Conservation (phyloP, 2,329 filamentous ascomycete genomes). For the Cadophora sp. region DNA sequence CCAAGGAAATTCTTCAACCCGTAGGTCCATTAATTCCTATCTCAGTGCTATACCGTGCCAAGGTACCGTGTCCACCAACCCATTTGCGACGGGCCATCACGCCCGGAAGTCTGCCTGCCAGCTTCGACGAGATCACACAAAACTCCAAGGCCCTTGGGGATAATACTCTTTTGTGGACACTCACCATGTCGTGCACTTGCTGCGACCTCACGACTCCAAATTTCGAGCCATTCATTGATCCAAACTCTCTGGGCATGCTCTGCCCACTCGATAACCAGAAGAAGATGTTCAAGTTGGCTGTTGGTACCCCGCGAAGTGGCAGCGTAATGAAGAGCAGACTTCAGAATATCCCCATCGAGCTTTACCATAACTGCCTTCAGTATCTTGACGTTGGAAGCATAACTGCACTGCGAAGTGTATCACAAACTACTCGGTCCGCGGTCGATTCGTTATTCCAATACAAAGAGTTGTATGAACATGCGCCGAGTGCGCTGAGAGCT, state of each 20-base stretch:
- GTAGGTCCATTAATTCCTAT: not conserved
- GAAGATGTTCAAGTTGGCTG: not conserved
- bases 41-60: not conserved
- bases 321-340: not conserved
- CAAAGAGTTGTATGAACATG: constrained; percentile 4
- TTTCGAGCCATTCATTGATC: constrained; percentile 3
- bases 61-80: not conserved
- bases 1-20: not conserved
- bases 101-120: not conserved
- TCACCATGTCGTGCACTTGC: not conserved
- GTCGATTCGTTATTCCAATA: not conserved
- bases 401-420: not conserved
- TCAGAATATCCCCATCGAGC: not conserved
- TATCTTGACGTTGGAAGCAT: constrained; percentile 1
- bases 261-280: constrained; percentile 2
- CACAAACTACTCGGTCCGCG: not conserved
- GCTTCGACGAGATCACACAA: too few relatives aligned
- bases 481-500: not conserved
- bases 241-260: not conserved
- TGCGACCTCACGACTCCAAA: not conserved
- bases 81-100: not conserved
- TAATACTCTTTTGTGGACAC: not conserved
- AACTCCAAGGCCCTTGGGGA: too few relatives aligned
- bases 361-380: constrained; percentile 3
- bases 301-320: not conserved